Percentiles rank a stretch among this genome's conserved stretches.
These are phyloP conservation scores for Leishmania lainsoni DNA, from an alignment of 208 protist species.

Conservation along the genomic window DNA sequence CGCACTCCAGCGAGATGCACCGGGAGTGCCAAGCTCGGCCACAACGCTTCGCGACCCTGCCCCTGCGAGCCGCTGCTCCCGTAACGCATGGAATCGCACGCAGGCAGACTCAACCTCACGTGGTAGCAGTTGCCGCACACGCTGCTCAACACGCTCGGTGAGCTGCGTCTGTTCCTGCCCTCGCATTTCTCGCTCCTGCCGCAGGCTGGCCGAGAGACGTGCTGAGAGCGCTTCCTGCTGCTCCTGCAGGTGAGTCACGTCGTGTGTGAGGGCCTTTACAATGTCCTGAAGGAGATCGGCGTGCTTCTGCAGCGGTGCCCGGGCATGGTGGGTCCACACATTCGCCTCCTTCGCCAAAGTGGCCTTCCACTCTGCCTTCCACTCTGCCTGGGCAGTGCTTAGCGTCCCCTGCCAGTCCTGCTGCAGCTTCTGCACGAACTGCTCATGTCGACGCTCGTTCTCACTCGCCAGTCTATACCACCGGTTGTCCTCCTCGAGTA, in stretches of 20 bases:
- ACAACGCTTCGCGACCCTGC: background rate
- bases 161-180: conserved; percentile 19
- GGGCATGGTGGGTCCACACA: conserved; percentile 9
- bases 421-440: conserved; percentile 23
- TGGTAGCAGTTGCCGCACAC: conserved; percentile 22
- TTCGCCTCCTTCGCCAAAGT: conserved; percentile 17
- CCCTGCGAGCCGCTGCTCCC: conserved; percentile 23
- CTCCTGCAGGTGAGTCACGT: conserved; percentile 26
- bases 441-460: conserved; percentile 33
- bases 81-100: conserved; percentile 27
- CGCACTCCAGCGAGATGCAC: background rate
- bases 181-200: conserved; percentile 25
- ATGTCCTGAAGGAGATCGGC: conserved; percentile 35
- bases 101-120: conserved; percentile 34
- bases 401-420: conserved; percentile 27
- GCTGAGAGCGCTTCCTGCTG: conserved; percentile 17
- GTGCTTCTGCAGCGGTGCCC: conserved; percentile 28
- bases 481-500: conserved; percentile 49
- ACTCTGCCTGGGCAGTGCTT: conserved; percentile 20
- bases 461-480: conserved; percentile 32
- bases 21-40: background rate
- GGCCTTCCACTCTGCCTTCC: conserved; percentile 19
- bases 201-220: conserved; percentile 3
- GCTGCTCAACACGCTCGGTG: conserved; percentile 20
- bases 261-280: conserved; percentile 31